Percentiles rank a stretch among this genome's conserved stretches.
These are phyloP conservation scores for Calvatia gigantea DNA, from an alignment of 768 basidiomycete species.

Conservation along the genomic window DNA sequence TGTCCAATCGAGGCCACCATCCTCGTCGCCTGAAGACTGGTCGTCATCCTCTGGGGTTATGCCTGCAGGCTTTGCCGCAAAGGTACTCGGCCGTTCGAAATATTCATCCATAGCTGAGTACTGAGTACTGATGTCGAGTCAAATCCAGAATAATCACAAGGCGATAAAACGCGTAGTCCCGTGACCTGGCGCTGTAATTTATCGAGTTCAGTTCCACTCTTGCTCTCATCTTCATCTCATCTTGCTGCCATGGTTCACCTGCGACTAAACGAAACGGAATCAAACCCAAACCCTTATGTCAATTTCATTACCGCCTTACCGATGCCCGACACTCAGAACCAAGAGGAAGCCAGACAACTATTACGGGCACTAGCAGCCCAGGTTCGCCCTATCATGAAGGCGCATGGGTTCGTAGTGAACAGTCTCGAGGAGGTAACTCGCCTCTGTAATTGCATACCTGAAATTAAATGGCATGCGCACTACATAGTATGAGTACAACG, in stretches of 20 bases:
- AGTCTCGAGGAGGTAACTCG: slow-evolving; percentile 75
- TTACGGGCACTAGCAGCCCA: slow-evolving; percentile 80
- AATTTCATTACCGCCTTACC: slow-evolving; percentile 72
- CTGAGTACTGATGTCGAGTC: neutral
- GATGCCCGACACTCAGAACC: slow-evolving; percentile 31
- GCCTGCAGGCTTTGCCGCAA: slow-evolving; percentile 25
- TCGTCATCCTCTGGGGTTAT: slow-evolving; percentile 36
- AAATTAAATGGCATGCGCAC: neutral
- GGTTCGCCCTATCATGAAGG: slow-evolving; percentile 80
- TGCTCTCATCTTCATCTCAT: neutral
- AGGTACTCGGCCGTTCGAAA: slow-evolving; percentile 41
- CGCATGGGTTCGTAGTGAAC: slow-evolving; percentile 71
- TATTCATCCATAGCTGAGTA: slow-evolving; percentile 53
- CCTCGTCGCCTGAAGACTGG: slow-evolving; percentile 62
- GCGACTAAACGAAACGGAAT: slow-evolving; percentile 63
- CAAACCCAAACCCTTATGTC: slow-evolving; percentile 72
- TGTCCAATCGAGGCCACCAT: slow-evolving; percentile 79
- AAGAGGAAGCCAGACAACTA: slow-evolving; percentile 67
- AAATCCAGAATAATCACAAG: neutral
- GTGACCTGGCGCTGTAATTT: slow-evolving; percentile 3
- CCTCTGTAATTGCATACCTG: neutral
- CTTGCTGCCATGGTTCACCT: slow-evolving; percentile 59
- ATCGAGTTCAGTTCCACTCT: neutral
- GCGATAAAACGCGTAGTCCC: neutral
- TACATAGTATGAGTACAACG: slow-evolving; percentile 70